Base-by-base conservation (phyloP, 805 yeast species). In the Wickerhamomyces hampshirensis region DNA sequence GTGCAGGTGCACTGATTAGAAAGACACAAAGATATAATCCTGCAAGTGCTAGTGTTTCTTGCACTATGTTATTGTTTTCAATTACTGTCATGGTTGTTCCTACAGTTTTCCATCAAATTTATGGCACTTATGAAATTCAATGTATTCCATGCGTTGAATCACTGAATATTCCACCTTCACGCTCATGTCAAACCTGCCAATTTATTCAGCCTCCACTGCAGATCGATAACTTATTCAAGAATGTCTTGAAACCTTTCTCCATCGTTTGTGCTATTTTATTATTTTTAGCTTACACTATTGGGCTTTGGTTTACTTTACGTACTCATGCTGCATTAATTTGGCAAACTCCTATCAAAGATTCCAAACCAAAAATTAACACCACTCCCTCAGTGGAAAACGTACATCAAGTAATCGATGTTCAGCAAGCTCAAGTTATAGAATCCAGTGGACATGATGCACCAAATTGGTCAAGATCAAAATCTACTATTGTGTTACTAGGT, bases 281-380 rank as follows among this genome's bases (percentile, higher is more conserved):
- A 38, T 86, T 89, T 51, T 60, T 84, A 11, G 93, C 96, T 0
- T 93, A 93, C 56, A 72, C 77, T 16, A 80, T 89, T 59, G 98
- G 98, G 2, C 66, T 93, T 29, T 80, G 87, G 75, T 93, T 93
- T 59, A 93, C 98, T 0, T 71, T 93, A 52, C 75, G 95, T 51
- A 93, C 98, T 0, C 98, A 93, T 60, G 98, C 98, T 0, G 91
- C 96, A 1, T 68, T 88, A 63, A 93, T 93, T 46, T 93, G 98
- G 98, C 84, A 86, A 31, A 74, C 80, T 1, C 80, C 81, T 4
- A 70, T 71, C 6, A 57, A 47, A 23, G 55, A 55, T 44, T 35
- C 50, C 16, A 57, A 42, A 29, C 49, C 47, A 28, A 51, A 21
- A 21, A 7, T 30, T 30, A 33, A 15, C 24, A 13, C 34, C 18